These are phyloP conservation scores for Filobasidium wieringae DNA, from an alignment of 768 basidiomycete genomes.

Conservation along the genomic window DNA sequence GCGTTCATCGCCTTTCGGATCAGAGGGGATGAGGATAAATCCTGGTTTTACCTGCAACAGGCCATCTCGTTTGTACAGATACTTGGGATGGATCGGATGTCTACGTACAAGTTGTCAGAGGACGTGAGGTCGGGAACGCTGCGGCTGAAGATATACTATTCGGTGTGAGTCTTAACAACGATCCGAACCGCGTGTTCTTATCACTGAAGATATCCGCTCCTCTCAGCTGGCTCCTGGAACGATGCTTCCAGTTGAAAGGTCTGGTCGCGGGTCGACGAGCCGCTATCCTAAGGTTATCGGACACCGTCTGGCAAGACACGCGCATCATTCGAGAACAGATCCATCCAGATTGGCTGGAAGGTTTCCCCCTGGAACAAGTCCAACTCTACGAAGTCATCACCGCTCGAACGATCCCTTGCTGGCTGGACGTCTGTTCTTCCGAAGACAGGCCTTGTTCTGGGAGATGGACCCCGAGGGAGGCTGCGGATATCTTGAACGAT, in stretches of 20 bases:
- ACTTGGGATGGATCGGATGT: background rate
- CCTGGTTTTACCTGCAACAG: background rate
- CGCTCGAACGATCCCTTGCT: background rate
- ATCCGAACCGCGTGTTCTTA: too few relatives aligned
- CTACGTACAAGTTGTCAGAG: background rate
- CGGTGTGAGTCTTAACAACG: background rate
- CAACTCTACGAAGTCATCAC: background rate
- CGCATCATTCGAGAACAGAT: background rate
- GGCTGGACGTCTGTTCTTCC: background rate
- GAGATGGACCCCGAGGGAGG: background rate
- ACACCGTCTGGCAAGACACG: background rate
- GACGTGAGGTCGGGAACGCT: background rate
- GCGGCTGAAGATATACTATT: background rate
- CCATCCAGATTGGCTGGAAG: background rate
- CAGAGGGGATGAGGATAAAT: background rate
- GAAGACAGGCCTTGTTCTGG: background rate
- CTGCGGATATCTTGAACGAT: background rate
- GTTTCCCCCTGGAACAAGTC: background rate
- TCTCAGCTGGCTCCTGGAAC: background rate
- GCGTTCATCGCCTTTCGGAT: background rate
- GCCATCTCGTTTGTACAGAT: background rate
- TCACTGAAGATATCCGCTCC: too few relatives aligned
- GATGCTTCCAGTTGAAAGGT: background rate
- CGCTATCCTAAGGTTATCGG: background rate
- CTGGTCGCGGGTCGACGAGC: background rate